A percentile compares a stretch with the other conserved stretches of the same genome.
phyloP scores from a whole-genome alignment of 495 filamentous ascomycete genomes.

The Elaphomyces granulatus region DNA sequence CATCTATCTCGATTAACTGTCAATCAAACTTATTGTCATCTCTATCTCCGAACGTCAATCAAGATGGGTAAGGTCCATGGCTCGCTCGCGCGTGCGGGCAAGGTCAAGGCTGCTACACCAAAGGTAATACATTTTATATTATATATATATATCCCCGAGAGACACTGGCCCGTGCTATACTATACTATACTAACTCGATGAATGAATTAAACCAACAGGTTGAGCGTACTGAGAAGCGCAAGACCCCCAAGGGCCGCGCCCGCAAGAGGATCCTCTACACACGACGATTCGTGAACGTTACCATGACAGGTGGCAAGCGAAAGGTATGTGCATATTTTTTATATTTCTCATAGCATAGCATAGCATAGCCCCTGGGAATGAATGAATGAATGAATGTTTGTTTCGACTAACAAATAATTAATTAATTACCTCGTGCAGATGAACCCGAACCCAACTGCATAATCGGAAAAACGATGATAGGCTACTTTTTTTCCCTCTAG shows the following conservation, averaged over 20 bases:
- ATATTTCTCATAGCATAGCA: no score
- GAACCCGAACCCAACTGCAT: conserved; percentile 23
- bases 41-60: not conserved
- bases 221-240: conserved; percentile 27
- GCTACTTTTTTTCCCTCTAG: no score
- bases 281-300: conserved; percentile 98
- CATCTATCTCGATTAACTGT: no score
- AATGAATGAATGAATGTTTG: not conserved
- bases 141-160: not conserved
- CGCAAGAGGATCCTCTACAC: conserved; percentile 98
- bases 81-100: conserved; percentile 23
- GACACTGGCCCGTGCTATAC: not conserved
- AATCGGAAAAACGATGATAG: no score
- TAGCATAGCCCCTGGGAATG: no score
- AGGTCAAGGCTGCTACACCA: conserved; percentile 85
- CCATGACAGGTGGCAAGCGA: conserved; percentile 96
- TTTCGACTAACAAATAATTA: not conserved
- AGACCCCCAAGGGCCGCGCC: conserved; percentile 86
- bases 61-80: conserved; percentile 6
- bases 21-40: not conserved
- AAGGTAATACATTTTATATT: conserved; percentile 43
- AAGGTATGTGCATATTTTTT: conserved; percentile 48
- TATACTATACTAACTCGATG: conserved; percentile 6
- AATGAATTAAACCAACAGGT: not conserved
- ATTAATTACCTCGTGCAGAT: conserved; percentile 13